These are phyloP conservation scores for Mortierella sp. DNA, from an alignment of 371 early-diverging fungal genomes.

Conservation along the genomic window DNA sequence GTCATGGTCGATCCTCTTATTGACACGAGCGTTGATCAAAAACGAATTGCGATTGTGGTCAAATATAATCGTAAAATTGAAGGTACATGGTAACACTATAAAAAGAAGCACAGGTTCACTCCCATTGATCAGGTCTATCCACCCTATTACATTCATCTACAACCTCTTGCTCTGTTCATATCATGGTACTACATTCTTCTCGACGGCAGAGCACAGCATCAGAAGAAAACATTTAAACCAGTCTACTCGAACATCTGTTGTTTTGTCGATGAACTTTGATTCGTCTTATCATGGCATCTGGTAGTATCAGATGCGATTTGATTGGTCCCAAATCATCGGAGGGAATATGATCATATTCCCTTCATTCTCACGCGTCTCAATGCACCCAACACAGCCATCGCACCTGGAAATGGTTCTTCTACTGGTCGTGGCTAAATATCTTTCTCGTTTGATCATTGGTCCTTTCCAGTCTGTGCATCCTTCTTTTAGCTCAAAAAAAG, in stretches of 20 bases:
- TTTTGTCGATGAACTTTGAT: constrained; percentile 15
- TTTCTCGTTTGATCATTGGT: background rate
- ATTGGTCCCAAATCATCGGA: constrained; percentile 20
- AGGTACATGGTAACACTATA: constrained; percentile 60
- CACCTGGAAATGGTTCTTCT: background rate
- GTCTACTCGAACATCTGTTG: background rate
- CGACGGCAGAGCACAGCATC: too few relatives aligned
- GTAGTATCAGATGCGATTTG: constrained; percentile 8
- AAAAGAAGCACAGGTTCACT: too few relatives aligned
- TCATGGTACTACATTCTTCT: too few relatives aligned
- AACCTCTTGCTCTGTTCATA: background rate
- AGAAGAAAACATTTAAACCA: too few relatives aligned
- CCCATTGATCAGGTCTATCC: background rate
- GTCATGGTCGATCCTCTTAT: constrained; percentile 60
- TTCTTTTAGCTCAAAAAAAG: constrained; percentile 1
- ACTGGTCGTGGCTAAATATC: background rate
- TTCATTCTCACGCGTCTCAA: background rate
- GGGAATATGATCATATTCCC: background rate
- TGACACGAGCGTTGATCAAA: constrained; percentile 54
- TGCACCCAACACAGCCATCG: background rate
- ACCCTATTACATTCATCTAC: background rate
- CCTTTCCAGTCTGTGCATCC: constrained; percentile 6
- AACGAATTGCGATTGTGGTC: constrained; percentile 63
- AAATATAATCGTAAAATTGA: constrained; percentile 75
- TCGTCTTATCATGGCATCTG: constrained; percentile 14